Evolutionary conservation across 2,329 filamentous ascomycete species (phyloP).

Genomic region (Raffaelea albimanens): DNA sequence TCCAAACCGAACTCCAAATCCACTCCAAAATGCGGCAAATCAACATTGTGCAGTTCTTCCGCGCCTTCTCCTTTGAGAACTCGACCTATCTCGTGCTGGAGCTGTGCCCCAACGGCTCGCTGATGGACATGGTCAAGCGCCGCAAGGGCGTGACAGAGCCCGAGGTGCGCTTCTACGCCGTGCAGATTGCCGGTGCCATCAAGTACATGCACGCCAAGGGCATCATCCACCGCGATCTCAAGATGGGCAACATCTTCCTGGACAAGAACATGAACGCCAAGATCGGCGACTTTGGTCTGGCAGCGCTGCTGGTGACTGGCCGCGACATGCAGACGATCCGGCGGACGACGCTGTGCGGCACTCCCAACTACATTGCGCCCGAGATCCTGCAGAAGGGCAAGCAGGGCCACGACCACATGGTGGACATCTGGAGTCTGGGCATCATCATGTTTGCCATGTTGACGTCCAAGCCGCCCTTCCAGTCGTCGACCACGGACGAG

Average conservation of each 20-base stretch:
- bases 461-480: constrained; percentile 91
- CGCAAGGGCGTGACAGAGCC: constrained; percentile 85
- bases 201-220: constrained; percentile 96
- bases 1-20: constrained; percentile 83
- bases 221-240: constrained; percentile 92
- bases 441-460: constrained; percentile 99
- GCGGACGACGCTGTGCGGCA: constrained; percentile 89
- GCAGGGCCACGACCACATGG: constrained; percentile 93
- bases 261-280: constrained; percentile 96
- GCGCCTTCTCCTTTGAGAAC: constrained; percentile 81
- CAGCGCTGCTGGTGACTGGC: constrained; percentile 82
- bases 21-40: constrained; percentile 96
- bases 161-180: constrained; percentile 85
- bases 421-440: constrained; percentile 96
- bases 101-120: constrained; percentile 86
- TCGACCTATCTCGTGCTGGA: constrained; percentile 93
- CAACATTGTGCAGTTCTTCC: constrained; percentile 91
- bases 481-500: constrained; percentile 80
- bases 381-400: constrained; percentile 92
- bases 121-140: constrained; percentile 96
- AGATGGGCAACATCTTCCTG: constrained; percentile 96
- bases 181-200: constrained; percentile 92
- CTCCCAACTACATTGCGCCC: constrained; percentile 95
- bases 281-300: constrained; percentile 93
- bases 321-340: constrained; percentile 78